Conservation (phyloP, 2,329 filamentous ascomycete species). For the Fusarium buharicum region DNA sequence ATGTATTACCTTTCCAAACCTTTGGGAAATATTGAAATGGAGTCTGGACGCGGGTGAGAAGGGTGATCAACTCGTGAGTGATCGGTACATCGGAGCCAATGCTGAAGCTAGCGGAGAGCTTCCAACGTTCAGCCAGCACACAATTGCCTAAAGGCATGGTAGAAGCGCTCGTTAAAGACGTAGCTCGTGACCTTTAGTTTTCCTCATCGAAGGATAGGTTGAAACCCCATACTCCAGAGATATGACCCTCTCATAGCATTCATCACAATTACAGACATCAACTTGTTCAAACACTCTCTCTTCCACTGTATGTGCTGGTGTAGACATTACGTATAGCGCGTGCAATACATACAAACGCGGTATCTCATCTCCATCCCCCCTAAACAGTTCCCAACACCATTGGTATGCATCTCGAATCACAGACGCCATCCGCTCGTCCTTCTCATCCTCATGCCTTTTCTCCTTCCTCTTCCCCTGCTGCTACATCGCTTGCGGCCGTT, state of each 20-base stretch:
- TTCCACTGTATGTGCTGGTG: constrained; percentile 43
- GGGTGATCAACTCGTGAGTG: no score
- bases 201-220: no score
- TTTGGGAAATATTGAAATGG: no score
- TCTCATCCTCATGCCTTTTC: constrained; percentile 39
- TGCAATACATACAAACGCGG: constrained; percentile 43
- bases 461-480: constrained; percentile 31
- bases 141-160: no score
- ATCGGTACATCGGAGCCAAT: no score
- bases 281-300: constrained; percentile 32
- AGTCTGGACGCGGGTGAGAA: no score
- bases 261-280: constrained; percentile 2
- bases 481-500: constrained; percentile 26
- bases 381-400: constrained; percentile 38
- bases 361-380: constrained; percentile 18
- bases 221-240: background rate
- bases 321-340: constrained; percentile 54
- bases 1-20: no score
- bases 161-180: no score
- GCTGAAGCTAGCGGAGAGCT: no score
- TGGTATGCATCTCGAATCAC: constrained; percentile 39
- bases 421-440: constrained; percentile 26
- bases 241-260: background rate
- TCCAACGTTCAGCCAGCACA: no score
- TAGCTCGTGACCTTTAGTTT: no score